Base-by-base conservation (phyloP, 1,284 basidiomycete species). In the Irpex rosettiformis region DNA sequence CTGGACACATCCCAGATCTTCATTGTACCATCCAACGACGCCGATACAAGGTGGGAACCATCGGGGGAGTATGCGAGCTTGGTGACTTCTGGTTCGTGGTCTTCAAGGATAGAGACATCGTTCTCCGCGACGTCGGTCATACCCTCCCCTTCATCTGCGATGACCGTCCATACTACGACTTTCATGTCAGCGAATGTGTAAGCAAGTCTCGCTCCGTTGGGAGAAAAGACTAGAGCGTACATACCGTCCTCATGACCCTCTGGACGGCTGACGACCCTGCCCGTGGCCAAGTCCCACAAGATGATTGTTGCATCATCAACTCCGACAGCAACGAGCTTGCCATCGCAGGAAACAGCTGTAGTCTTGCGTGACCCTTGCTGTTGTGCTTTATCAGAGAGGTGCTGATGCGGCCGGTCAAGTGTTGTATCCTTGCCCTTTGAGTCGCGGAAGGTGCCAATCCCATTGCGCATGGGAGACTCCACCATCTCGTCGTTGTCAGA, bases 141-240 rank as follows among this genome's bases (percentile, higher is more conserved):
- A 21, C 13, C 58, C 13, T 68, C 69, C 52, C 77, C 73, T 11
- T 68, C 69, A 3, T 73, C 72, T 58, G 75, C 77, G 24, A 59
- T 66, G 24, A 78, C 65, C 4, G 66, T 64, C 45, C 67, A 72
- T 3, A 78, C 67, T 0, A 66, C 61, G 42, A 59, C 51, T 10
- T 3, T 56, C 43, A 24, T 52, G 47, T 59, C 58, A 2, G 48
- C 54, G 13, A 54, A 59, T n/a, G 54, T 58, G 8, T 58, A 59
- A 4, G 54, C 61, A 11, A 62, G 24, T 24, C 27, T 49, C 13
- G 45, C 28, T 6, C 58, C 55, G 30, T 57, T 48, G 4, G 61
- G 61, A 16, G 61, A 59, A 28, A 52, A 62, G 3, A 52, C 40
- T 7, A 62, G 47, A 16, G 61, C 47, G 54, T 55, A 62, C 3